Conservation (phyloP, 495 filamentous ascomycete genomes). For the Penicillium lagena region DNA sequence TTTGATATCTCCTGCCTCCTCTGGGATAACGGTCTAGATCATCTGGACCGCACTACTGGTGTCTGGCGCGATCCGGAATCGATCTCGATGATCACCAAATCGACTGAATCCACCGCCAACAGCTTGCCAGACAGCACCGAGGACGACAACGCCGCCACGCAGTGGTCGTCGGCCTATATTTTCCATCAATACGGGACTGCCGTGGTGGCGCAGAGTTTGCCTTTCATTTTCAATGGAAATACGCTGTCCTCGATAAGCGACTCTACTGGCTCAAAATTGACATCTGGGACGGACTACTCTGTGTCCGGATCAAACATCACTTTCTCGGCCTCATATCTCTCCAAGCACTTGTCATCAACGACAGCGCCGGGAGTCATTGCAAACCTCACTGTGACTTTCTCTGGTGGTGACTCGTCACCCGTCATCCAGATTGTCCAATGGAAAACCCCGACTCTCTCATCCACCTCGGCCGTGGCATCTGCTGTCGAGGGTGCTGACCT, state of each 20-base stretch:
- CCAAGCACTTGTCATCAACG: slow-evolving; percentile 29
- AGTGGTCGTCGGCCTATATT: slow-evolving; percentile 46
- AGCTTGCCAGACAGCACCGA: slow-evolving; percentile 47
- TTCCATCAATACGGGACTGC: slow-evolving; percentile 46
- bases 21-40: slow-evolving; percentile 51
- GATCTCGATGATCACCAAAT: slow-evolving; percentile 39
- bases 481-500: slow-evolving; percentile 37
- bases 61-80: slow-evolving; percentile 46
- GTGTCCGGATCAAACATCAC: slow-evolving; percentile 38
- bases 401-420: slow-evolving; percentile 35
- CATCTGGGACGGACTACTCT: slow-evolving; percentile 37
- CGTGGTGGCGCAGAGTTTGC: slow-evolving; percentile 32
- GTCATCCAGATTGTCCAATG: slow-evolving; percentile 45
- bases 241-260: slow-evolving; percentile 38
- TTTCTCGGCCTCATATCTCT: slow-evolving; percentile 42
- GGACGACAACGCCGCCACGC: slow-evolving; percentile 36
- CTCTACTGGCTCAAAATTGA: slow-evolving; percentile 24
- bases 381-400: slow-evolving; percentile 47
- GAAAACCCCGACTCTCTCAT: slow-evolving; percentile 34
- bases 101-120: slow-evolving; percentile 37
- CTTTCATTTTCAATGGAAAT: slow-evolving; percentile 51
- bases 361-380: slow-evolving; percentile 37
- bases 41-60: slow-evolving; percentile 33
- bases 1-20: slow-evolving; percentile 43
- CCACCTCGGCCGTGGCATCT: slow-evolving; percentile 32